Conservation (phyloP, 305 asterid species). For the Fraxinus albicans region DNA sequence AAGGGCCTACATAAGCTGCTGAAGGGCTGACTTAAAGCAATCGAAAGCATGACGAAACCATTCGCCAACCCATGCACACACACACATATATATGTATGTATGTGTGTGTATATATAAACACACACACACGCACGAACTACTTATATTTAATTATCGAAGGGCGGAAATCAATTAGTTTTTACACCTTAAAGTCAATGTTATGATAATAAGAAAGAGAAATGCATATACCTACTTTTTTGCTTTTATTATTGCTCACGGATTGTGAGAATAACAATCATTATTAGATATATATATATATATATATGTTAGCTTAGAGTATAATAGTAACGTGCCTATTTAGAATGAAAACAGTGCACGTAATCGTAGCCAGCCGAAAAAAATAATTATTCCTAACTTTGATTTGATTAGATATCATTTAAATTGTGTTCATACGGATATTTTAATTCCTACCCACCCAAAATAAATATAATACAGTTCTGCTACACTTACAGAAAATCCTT, state of each 20-base stretch:
- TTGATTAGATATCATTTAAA: constrained; percentile 33
- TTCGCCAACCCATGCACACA: constrained; percentile 39
- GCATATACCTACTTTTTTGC: background rate
- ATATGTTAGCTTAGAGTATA: background rate
- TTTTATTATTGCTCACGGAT: constrained; percentile 18
- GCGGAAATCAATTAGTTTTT: background rate
- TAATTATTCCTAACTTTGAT: constrained; percentile 21
- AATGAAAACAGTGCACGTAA: constrained; percentile 22
- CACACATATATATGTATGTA: background rate
- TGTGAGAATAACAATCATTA: constrained; percentile 20
- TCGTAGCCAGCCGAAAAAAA: background rate
- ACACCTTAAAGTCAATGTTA: constrained; percentile 13
- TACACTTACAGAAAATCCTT: no score
- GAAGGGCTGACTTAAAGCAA: constrained; percentile 37
- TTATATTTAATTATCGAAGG: background rate
- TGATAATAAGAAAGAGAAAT: constrained; percentile 17
- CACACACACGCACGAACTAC: background rate
- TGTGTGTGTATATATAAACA: constrained; percentile 7
- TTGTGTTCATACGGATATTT: constrained; percentile 30
- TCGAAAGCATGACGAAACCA: constrained; percentile 80
- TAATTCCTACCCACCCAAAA: constrained; percentile 34
- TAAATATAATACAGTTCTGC: background rate
- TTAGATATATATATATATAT: background rate
- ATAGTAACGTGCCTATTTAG: background rate
- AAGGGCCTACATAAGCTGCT: constrained; percentile 35